phyloP scores from a whole-genome alignment of 805 yeast species.

The Sugiyamaella chiloensis region DNA sequence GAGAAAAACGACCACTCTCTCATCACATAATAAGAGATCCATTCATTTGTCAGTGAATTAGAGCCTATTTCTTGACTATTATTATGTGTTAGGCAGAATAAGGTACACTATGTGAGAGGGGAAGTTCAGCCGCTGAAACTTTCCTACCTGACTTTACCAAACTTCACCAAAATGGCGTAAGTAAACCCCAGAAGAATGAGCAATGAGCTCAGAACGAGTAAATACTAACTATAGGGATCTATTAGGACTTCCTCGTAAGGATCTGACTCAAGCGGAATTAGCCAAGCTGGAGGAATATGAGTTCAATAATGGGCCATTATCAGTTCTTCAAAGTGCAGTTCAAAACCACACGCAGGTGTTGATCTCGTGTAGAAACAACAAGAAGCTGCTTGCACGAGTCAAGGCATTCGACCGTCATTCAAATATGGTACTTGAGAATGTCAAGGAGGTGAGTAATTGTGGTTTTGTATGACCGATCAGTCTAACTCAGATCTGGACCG shows the following conservation, averaged over 20 bases:
- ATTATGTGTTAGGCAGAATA: no score
- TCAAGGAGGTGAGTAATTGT: slow-evolving; percentile 60
- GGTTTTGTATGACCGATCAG: no score
- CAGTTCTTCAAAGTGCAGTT: slow-evolving; percentile 80
- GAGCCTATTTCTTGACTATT: no score
- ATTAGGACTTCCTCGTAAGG: slow-evolving; percentile 40
- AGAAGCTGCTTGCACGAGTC: slow-evolving; percentile 83
- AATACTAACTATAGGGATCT: slow-evolving; percentile 19
- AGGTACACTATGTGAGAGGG: no score
- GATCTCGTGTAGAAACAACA: slow-evolving; percentile 88
- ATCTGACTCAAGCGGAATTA: slow-evolving; percentile 74
- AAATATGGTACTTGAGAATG: slow-evolving; percentile 88
- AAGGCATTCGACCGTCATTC: slow-evolving; percentile 96
- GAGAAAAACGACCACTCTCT: slow-evolving; percentile 43
- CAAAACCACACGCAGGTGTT: slow-evolving; percentile 71
- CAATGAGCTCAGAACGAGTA: no score
- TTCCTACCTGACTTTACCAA: no score
- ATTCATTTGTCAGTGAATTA: no score
- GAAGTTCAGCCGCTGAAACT: no score
- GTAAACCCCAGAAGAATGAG: no score
- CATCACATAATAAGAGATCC: no score
- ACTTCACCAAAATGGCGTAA: no score
- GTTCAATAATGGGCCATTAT: slow-evolving; percentile 85
- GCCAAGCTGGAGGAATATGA: slow-evolving; percentile 85
- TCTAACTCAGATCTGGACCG: slow-evolving; percentile 54